A percentile compares a stretch with the other conserved stretches of the same genome.
These are phyloP conservation scores for Priceomyces carsonii DNA, from an alignment of 805 yeast genomes.

Conservation along the genomic window DNA sequence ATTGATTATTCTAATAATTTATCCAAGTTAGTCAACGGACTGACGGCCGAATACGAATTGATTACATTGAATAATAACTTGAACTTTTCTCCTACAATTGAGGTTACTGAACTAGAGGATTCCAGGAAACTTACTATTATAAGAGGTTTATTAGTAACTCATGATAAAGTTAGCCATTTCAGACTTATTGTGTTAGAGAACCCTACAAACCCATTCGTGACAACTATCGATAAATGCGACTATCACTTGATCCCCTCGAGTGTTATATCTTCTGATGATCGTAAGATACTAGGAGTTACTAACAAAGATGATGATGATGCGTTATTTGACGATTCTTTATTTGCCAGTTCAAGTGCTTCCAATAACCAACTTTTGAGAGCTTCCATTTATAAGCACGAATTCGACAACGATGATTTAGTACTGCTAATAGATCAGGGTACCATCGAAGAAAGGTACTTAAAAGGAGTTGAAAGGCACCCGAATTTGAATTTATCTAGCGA, in stretches of 20 bases:
- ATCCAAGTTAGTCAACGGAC: constrained; percentile 12
- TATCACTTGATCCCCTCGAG: constrained; percentile 25
- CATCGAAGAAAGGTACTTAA: constrained; percentile 53
- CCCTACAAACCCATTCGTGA: constrained; percentile 16
- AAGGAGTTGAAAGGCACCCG: constrained; percentile 30
- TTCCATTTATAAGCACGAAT: constrained; percentile 53
- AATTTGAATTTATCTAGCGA: constrained; percentile 25
- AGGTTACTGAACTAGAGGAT: constrained; percentile 17
- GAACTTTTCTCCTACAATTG: constrained; percentile 32
- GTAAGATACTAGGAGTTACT: constrained; percentile 15
- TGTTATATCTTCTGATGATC: constrained; percentile 29
- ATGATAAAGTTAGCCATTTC: constrained; percentile 27
- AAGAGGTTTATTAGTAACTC: constrained; percentile 32
- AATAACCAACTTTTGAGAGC: constrained; percentile 44
- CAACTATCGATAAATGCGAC: constrained; percentile 30
- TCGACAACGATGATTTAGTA: constrained; percentile 46
- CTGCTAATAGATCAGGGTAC: constrained; percentile 47
- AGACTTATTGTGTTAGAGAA: constrained; percentile 27
- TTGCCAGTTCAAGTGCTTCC: constrained; percentile 23
- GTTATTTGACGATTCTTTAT: constrained; percentile 37
- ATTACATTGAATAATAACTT: constrained; percentile 37
- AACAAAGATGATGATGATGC: constrained; percentile 6
- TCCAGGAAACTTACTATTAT: constrained; percentile 21
- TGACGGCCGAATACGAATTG: constrained; percentile 16
- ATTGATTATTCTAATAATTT: constrained; percentile 37